Evolutionary conservation across 2,329 filamentous ascomycete species (phyloP), one percentile per base, ranked within the genome.

Genomic region (Blumeria graminis): DNA sequence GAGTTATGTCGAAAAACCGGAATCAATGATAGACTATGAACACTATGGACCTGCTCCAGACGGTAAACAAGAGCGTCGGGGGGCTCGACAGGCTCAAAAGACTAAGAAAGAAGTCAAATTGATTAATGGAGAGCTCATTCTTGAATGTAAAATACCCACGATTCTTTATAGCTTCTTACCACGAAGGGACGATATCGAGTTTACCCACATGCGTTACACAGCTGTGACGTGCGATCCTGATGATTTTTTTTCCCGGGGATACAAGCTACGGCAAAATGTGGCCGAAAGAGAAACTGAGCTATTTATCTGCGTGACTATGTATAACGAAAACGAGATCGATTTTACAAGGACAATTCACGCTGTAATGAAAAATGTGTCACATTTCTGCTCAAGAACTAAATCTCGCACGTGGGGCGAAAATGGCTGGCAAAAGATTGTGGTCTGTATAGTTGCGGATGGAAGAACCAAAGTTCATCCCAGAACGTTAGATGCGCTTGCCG

Each of bases 341-440:
- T 98, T 98, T 64, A 95, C 92, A 6, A 80, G 92, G 51, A 98
- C 92, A 0, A 96, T 98, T 90, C 87, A 96, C 68, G 92, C 90
- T 56, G 86, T 98, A 57, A 94, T 98, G 86, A 88, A 93, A 68
- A 98, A 98, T 68, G 90, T 98, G 64, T 81, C 86, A 13, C 92
- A 96, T 68, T 95, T 98, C 70, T 98, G 92, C 73, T 87, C 83
- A 18, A 82, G 92, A 56, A 84, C 82, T 56, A 90, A 92, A 68
- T 94, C 88, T 6, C 80, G 92, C 58, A 96, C 89, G 0, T 98
- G 92, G 92, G 93, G 92, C 41, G 93, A 94, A 63, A 80, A 86
- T 56, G 92, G 92, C 4, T 98, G 92, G 92, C 87, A 98, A 70
- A 98, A 98, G 73, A 95, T 98, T 65, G 92, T 98, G 0, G 90